These are phyloP conservation scores for Rutidosis leptorrhynchoides DNA, from an alignment of 129 eudicot genomes.

Conservation along the genomic window DNA sequence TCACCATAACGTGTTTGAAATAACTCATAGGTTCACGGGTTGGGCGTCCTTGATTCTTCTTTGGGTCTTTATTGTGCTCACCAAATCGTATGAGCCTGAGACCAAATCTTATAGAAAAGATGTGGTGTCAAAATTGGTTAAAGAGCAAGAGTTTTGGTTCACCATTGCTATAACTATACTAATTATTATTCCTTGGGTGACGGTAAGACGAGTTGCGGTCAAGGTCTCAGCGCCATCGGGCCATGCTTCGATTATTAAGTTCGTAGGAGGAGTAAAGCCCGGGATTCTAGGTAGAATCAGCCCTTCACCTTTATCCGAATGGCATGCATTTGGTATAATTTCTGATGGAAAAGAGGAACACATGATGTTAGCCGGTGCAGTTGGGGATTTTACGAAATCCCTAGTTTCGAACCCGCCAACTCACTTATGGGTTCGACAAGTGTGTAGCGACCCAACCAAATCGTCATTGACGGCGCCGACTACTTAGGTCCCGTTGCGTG, in stretches of 20 bases:
- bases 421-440: constrained; percentile 70
- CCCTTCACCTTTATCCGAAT: constrained; percentile 73
- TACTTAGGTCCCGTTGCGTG: too few relatives aligned
- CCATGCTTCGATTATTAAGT: constrained; percentile 69
- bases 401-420: constrained; percentile 58
- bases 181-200: constrained; percentile 60
- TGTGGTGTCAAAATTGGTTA: constrained; percentile 33
- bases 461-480: too few relatives aligned
- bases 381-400: constrained; percentile 70
- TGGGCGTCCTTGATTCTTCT: constrained; percentile 57
- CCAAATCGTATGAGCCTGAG: constrained; percentile 40
- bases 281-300: constrained; percentile 73
- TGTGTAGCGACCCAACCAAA: too few relatives aligned
- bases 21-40: constrained; percentile 65
- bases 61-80: constrained; percentile 56
- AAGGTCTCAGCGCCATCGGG: constrained; percentile 55
- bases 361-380: constrained; percentile 89
- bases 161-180: constrained; percentile 46
- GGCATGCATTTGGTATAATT: constrained; percentile 81
- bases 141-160: constrained; percentile 60
- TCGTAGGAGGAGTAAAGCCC: constrained; percentile 60
- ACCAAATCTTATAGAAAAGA: constrained; percentile 42
- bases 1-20: constrained; percentile 67
- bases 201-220: constrained; percentile 58
- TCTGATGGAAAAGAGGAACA: constrained; percentile 62